Percentiles rank a stretch among this genome's conserved stretches.
Conservation (phyloP, 345 rosid species). For the Murraya paniculata region DNA sequence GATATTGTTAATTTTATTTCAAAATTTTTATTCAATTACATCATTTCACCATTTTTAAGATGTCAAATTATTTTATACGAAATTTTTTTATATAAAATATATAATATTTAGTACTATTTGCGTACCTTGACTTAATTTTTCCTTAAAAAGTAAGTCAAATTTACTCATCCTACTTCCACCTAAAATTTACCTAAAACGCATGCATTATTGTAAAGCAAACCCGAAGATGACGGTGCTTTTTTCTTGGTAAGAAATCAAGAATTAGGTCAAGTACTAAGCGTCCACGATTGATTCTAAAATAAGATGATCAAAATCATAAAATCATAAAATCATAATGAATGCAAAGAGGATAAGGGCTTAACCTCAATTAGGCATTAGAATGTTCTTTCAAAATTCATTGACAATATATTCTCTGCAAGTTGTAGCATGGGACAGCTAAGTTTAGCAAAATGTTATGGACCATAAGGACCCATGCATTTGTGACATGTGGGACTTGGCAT, state of each 20-base stretch:
- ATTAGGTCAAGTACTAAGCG: not conserved
- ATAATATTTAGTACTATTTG: too few relatives aligned
- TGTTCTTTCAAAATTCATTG: too few relatives aligned
- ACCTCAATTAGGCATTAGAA: not conserved
- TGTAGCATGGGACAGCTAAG: not conserved
- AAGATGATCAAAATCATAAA: not conserved
- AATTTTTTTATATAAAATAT: too few relatives aligned
- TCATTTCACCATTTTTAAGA: too few relatives aligned
- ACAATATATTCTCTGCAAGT: not conserved
- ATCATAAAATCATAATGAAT: too few relatives aligned
- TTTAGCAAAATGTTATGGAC: not conserved
- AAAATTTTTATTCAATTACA: too few relatives aligned
- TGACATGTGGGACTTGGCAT: too few relatives aligned
- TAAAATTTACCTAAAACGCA: not conserved
- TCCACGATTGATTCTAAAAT: not conserved
- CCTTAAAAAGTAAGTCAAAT: too few relatives aligned
- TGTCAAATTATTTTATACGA: too few relatives aligned
- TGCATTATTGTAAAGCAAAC: not conserved
- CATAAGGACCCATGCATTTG: not conserved
- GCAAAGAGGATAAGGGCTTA: not conserved
- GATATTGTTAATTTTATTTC: too few relatives aligned
- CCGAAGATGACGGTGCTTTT: not conserved
- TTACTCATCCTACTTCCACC: not conserved
- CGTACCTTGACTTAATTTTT: too few relatives aligned
- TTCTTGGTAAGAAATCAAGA: not conserved